Base-by-base conservation (phyloP, 2,329 filamentous ascomycete genomes). In the Penicillium sp. region DNA sequence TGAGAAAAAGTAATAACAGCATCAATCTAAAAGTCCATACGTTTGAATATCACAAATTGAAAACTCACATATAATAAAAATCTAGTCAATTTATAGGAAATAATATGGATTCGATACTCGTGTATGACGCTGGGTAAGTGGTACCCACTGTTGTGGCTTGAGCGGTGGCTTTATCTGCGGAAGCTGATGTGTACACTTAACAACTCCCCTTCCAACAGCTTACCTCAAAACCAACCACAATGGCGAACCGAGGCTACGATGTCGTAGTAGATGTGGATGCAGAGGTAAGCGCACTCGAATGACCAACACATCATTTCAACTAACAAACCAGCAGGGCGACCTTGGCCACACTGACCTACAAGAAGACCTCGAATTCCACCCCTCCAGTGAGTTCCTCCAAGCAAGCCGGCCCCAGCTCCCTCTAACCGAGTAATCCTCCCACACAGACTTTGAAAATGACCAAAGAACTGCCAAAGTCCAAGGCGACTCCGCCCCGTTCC, bases 301-400 rank as follows among this genome's bases (percentile, higher is more conserved):
- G 5, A 40, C 10, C 11, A 52, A 52, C 29, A 15, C 31, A 21
- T 39, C 16, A 31, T 40, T 15, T 29, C 11, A 41, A 53, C 61
- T 70, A 50, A 68, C 53, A 27, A 46, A 43, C 33, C 29, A 31
- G 58, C 73, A 97, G 92, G 93, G 93, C 70, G 94, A 99, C 78
- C 87, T 99, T 73, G 94, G 94, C 70, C 92, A 97, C 78, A 99
- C 94, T 56, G 94, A 99, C 76, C 88, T 99, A 25, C 92, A 97
- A 81, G 93, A 97, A 76, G 94, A 97, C 78, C 92, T 99, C 74
- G 94, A 97, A 84, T 99, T 99, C 81, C 94, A 99, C 82, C 90
- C 87, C 72, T 97, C 92, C 64, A 87, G 85, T 87, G 78, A 66
- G 78, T 68, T 29, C n/a, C 36, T 13, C 10, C 19, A 38, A 50